phyloP scores from a whole-genome alignment of 495 filamentous ascomycete genomes.

The Lophiotrema nucula region DNA sequence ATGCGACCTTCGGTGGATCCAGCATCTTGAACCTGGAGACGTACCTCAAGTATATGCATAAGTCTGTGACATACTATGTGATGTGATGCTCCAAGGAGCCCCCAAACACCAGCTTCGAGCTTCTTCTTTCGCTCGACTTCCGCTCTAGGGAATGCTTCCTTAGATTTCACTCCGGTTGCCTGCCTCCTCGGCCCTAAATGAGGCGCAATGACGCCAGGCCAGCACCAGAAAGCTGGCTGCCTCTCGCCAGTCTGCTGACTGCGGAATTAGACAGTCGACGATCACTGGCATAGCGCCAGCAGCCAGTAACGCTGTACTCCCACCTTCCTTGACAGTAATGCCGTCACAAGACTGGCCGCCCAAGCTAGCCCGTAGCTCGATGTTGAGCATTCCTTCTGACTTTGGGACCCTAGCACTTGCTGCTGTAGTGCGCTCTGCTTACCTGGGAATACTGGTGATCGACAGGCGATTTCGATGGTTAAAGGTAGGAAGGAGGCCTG shows the following conservation, averaged over 20 bases:
- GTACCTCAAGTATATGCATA: neutral
- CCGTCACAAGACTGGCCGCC: slow-evolving; percentile 4
- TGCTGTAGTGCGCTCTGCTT: too few relatives aligned
- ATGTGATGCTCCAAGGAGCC: neutral
- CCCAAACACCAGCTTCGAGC: too few relatives aligned
- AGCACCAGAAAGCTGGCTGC: neutral
- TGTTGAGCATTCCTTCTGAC: neutral
- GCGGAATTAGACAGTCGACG: neutral
- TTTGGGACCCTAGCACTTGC: too few relatives aligned
- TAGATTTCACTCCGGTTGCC: too few relatives aligned
- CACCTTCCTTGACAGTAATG: slow-evolving; percentile 23
- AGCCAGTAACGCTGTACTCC: slow-evolving; percentile 21
- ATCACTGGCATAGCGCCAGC: neutral
- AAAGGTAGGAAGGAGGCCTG: neutral
- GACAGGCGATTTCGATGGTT: neutral
- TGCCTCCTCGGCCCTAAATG: too few relatives aligned
- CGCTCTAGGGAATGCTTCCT: too few relatives aligned
- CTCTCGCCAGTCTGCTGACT: slow-evolving; percentile 6
- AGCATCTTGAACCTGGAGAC: neutral
- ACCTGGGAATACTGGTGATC: neutral
- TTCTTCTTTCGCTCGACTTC: neutral
- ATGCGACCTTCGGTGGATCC: too few relatives aligned
- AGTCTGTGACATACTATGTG: neutral
- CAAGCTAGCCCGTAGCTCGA: neutral
- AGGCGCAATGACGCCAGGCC: neutral